Conservation (phyloP, 768 basidiomycete genomes). For the Russula sp. region DNA sequence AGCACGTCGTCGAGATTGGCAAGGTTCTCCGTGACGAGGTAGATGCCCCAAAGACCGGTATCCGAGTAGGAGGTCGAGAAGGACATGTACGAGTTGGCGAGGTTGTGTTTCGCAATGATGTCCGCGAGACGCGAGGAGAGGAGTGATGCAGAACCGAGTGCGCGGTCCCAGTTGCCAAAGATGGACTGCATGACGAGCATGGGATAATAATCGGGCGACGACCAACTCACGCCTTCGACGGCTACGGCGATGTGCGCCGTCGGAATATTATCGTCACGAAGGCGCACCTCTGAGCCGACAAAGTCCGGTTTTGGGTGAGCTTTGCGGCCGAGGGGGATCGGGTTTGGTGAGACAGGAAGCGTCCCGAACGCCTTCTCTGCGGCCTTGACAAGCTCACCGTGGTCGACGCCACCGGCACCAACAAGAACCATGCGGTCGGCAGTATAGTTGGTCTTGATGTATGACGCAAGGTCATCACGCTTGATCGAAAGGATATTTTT, state of each 20-base stretch:
- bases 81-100: constrained; percentile 98
- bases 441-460: constrained; percentile 98
- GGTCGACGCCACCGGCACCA: constrained; percentile 92
- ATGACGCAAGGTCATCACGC: constrained; percentile 77
- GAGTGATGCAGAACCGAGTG: constrained; percentile 82
- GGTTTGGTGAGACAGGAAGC: constrained; percentile 80
- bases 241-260: constrained; percentile 94
- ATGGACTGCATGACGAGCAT: constrained; percentile 98
- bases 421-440: constrained; percentile 99
- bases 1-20: constrained; percentile 87
- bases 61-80: constrained; percentile 99
- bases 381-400: constrained; percentile 85
- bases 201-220: constrained; percentile 97
- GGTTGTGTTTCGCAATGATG: constrained; percentile 85
- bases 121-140: constrained; percentile 89
- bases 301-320: constrained; percentile 75
- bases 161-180: constrained; percentile 99
- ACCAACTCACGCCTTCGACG: constrained; percentile 97
- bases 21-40: constrained; percentile 91
- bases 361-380: constrained; percentile 90
- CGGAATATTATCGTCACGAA: constrained; percentile 85
- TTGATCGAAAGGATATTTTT: constrained; percentile 93
- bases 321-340: constrained; percentile 79
- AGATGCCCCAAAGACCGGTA: constrained; percentile 98
- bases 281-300: constrained; percentile 89